Evolutionary conservation across 1,284 basidiomycete genomes (phyloP).

Genomic region (Kwoniella shivajii): DNA sequence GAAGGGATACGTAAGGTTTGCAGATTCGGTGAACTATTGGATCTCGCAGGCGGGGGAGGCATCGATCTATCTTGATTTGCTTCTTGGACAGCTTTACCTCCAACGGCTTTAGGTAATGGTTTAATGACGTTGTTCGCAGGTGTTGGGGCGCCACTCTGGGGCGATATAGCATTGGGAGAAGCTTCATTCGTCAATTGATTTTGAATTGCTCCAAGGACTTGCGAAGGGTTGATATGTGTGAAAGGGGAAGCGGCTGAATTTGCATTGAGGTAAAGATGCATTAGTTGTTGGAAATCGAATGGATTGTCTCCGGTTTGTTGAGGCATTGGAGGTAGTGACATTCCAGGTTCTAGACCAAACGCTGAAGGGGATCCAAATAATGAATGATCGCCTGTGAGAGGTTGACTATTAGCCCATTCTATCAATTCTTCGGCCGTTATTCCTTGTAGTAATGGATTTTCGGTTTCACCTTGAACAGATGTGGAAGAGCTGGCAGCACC

Average conservation of each 20-base stretch:
- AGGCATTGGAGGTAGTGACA: slow-evolving; percentile 12
- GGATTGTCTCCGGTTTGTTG: slow-evolving; percentile 32
- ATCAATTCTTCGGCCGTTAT: slow-evolving; percentile 14
- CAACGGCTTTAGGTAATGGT: slow-evolving; percentile 40
- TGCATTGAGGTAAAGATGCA: slow-evolving; percentile 54
- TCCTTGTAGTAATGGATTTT: slow-evolving; percentile 1
- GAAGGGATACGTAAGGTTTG: slow-evolving; percentile 32
- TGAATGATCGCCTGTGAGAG: slow-evolving; percentile 25
- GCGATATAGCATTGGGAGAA: slow-evolving; percentile 28
- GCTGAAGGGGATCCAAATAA: slow-evolving; percentile 34
- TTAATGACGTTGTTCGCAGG: slow-evolving; percentile 24
- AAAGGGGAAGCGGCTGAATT: slow-evolving; percentile 58
- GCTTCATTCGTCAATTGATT: slow-evolving; percentile 12
- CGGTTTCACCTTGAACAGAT: slow-evolving; percentile 12
- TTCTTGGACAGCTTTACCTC: slow-evolving; percentile 30
- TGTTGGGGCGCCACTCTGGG: slow-evolving; percentile 22
- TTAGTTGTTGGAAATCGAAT: slow-evolving; percentile 55
- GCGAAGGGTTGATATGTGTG: slow-evolving; percentile 84
- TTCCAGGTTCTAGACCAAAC: slow-evolving; percentile 20
- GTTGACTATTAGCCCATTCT: slow-evolving; percentile 29
- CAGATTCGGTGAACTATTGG: slow-evolving; percentile 52
- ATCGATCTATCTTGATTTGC: slow-evolving; percentile 6
- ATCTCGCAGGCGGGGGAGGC: slow-evolving; percentile 34
- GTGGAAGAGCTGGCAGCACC: slow-evolving; percentile 39
- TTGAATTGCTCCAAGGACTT: slow-evolving; percentile 63